These are phyloP conservation scores for Xylaria venustula DNA, from an alignment of 495 filamentous ascomycete genomes.

Conservation along the genomic window DNA sequence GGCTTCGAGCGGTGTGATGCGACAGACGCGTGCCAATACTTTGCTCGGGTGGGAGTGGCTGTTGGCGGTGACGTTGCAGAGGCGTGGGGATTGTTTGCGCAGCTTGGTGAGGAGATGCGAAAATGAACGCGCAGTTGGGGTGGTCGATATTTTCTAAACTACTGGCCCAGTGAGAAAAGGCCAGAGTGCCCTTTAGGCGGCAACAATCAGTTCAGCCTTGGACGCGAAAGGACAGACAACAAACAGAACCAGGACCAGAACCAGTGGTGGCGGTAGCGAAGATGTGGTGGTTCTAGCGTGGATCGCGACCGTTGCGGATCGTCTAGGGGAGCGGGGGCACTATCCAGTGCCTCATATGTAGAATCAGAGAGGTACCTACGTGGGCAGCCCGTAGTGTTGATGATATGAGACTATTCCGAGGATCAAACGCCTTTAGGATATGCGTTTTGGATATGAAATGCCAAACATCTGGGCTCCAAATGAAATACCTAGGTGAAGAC, in stretches of 20 bases:
- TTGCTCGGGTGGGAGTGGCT: neutral
- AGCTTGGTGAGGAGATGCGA: neutral
- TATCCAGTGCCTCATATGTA: neutral
- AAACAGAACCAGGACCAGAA: too few relatives aligned
- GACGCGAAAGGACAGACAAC: conserved; percentile 7
- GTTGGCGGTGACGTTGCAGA: too few relatives aligned
- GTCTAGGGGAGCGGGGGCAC: conserved; percentile 1
- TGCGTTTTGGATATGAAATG: too few relatives aligned
- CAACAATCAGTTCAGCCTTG: neutral
- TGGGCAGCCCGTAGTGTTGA: neutral
- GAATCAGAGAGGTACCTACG: neutral
- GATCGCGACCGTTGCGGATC: conserved; percentile 9
- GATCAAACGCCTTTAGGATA: too few relatives aligned
- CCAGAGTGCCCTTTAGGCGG: conserved; percentile 1
- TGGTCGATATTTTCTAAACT: neutral
- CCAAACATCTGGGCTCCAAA: too few relatives aligned
- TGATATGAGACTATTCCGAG: too few relatives aligned
- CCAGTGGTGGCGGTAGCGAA: too few relatives aligned
- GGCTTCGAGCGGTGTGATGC: neutral
- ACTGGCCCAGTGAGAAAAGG: neutral
- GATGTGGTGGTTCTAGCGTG: neutral
- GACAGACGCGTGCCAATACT: conserved; percentile 21
- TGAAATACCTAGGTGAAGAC: too few relatives aligned
- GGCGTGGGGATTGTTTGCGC: neutral
- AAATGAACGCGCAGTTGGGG: neutral